phyloP scores from a whole-genome alignment of 1,284 basidiomycete genomes.

The Rhodotorula mucilaginosa region DNA sequence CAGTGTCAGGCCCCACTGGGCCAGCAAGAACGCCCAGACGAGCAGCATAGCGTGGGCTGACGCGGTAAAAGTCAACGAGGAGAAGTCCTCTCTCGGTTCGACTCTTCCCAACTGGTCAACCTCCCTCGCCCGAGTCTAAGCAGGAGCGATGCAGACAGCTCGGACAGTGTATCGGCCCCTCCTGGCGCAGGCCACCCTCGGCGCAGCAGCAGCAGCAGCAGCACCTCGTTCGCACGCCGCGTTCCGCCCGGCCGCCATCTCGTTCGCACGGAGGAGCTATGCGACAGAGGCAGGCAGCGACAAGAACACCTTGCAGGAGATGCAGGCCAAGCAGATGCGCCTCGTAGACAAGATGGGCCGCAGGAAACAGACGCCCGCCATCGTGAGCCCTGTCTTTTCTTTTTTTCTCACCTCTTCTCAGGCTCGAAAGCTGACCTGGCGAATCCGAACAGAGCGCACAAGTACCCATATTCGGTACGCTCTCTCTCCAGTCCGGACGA shows the following conservation, averaged over 20 bases:
- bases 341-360: conserved; percentile 36
- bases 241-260: no score
- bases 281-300: conserved; percentile 6
- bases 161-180: not conserved
- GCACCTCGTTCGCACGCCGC: not conserved
- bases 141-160: not conserved
- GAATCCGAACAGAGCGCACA: conserved; percentile 13
- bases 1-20: not conserved
- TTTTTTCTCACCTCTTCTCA: not conserved
- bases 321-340: conserved; percentile 34
- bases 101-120: not conserved
- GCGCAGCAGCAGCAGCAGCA: not conserved
- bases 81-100: not conserved
- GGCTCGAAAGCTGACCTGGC: not conserved
- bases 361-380: conserved; percentile 34
- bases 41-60: not conserved
- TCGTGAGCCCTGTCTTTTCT: conserved; percentile 15
- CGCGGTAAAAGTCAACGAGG: not conserved
- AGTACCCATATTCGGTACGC: conserved; percentile 34
- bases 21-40: not conserved
- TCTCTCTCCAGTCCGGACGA: no score
- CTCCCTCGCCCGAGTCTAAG: not conserved
- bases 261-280: conserved; percentile 5
- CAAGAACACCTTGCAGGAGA: conserved; percentile 3
- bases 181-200: not conserved